Evolutionary conservation across 179 eudicot genomes (phyloP), one percentile per base, ranked within the genome.

Genomic region (Nepenthes alata): DNA sequence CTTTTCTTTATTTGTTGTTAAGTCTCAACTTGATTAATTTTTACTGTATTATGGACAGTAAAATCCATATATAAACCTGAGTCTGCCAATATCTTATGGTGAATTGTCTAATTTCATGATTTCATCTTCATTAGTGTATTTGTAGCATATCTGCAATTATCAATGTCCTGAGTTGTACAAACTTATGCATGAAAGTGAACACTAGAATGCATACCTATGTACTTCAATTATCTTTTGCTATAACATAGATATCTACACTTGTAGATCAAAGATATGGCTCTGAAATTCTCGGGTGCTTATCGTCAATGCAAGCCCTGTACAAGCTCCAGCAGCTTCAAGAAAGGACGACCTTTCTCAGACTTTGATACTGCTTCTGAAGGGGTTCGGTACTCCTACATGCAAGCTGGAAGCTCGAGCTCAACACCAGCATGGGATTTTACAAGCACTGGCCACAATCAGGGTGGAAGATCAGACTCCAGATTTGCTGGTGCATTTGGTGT

Each of bases 251-350:
- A 0, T 50, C 15, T 7, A 11, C 53, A 50, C n/a, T n/a, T 66
- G 58, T 88, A 91, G 98, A 86, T 93, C 64, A 93, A 93, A 77
- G 97, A 89, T 45, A 89, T 93, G 85, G 97, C 98, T 60, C 53
- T 83, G 72, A 93, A 93, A 64, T 81, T 86, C 59, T 84, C 98
- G 0, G 91, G 86, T 60, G 67, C 88, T 15, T 78, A 70, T 56
- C 77, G 76, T 59, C 85, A 77, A 62, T 70, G 90, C 78, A 93
- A 93, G 76, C 95, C 95, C 5, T 75, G 85, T 53, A 70, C 84
- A 38, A 75, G 83, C 66, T 78, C 91, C 1, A 74, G 59, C 41
- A 75, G 70, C 64, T 83, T 70, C 62, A 83, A 75, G 67, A 93
- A 74, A 77, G 90, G 82, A 0, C 69, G 80, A 41, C 59, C 77